Percentiles rank a stretch among this genome's conserved stretches.
These are phyloP conservation scores for Spencermartinsiella europaea DNA, from an alignment of 805 yeast species.

Conservation along the genomic window DNA sequence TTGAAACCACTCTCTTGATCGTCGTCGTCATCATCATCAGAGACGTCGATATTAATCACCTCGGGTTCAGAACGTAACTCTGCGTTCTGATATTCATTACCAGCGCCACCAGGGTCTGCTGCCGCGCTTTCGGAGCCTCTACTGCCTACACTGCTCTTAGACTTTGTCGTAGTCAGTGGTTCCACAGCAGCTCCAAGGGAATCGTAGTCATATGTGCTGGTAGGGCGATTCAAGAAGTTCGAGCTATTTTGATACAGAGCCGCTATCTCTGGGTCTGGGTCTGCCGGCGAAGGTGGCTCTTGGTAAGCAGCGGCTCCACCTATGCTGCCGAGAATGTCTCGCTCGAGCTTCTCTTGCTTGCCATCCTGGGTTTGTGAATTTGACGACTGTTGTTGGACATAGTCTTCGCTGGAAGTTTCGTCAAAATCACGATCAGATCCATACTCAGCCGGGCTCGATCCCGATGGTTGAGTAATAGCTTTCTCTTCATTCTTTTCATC, in stretches of 20 bases:
- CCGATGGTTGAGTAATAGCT: no score
- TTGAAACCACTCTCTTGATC: neutral
- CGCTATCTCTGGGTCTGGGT: slow-evolving; percentile 28
- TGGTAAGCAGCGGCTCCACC: neutral
- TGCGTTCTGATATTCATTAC: no score
- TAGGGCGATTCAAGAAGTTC: slow-evolving; percentile 27
- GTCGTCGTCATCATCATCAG: slow-evolving; percentile 1
- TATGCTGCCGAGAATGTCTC: slow-evolving; percentile 15
- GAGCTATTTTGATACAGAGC: slow-evolving; percentile 29
- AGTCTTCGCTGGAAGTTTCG: slow-evolving; percentile 2
- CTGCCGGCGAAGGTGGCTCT: slow-evolving; percentile 4
- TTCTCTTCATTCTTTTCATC: neutral
- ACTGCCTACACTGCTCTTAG: slow-evolving; percentile 8
- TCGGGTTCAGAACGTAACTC: no score
- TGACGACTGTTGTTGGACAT: neutral
- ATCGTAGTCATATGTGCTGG: slow-evolving; percentile 24
- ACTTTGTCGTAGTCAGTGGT: slow-evolving; percentile 24
- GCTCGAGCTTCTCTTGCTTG: slow-evolving; percentile 15
- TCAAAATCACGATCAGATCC: no score
- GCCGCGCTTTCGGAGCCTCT: slow-evolving; percentile 7
- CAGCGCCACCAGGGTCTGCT: no score
- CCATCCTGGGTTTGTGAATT: slow-evolving; percentile 2
- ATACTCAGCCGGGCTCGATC: no score
- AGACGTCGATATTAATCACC: neutral
- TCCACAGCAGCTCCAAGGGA: slow-evolving; percentile 16